These are phyloP conservation scores for Phanerochaete carnosa DNA, from an alignment of 768 basidiomycete species.

Conservation along the genomic window DNA sequence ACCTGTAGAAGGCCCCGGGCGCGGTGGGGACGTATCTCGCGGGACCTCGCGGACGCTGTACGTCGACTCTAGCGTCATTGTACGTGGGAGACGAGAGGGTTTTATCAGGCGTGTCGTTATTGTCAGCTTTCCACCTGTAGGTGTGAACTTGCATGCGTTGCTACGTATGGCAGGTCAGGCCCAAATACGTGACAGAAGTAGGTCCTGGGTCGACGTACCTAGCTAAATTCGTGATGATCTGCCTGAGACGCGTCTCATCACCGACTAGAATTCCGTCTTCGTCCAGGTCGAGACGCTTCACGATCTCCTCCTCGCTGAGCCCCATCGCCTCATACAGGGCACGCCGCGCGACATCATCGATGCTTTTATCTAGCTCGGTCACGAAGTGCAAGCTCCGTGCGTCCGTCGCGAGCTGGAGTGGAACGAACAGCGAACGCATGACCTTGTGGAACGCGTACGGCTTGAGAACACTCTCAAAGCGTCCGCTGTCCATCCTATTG, in stretches of 20 bases:
- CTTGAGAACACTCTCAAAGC: constrained; percentile 68
- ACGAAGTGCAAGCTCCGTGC: constrained; percentile 64
- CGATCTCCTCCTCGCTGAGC: constrained; percentile 39
- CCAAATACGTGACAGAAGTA: neutral
- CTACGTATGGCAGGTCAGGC: constrained; percentile 27
- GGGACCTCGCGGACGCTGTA: neutral
- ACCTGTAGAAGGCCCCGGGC: neutral
- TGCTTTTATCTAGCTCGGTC: constrained; percentile 63
- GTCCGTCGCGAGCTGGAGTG: constrained; percentile 63
- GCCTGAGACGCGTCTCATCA: constrained; percentile 78
- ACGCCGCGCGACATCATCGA: constrained; percentile 62
- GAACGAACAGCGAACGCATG: constrained; percentile 70
- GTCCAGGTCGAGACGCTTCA: constrained; percentile 42
- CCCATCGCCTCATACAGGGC: constrained; percentile 62
- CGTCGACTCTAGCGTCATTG: neutral
- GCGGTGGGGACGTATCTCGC: neutral
- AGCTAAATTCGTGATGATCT: constrained; percentile 81
- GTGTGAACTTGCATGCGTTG: constrained; percentile 81
- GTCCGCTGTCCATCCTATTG: constrained; percentile 84
- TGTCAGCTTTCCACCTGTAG: constrained; percentile 60
- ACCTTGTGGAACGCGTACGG: constrained; percentile 79
- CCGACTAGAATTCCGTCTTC: constrained; percentile 74
- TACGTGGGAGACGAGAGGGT: neutral
- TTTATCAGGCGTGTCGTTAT: constrained; percentile 47
- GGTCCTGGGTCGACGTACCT: constrained; percentile 38